Evolutionary conservation across 345 rosid genomes (phyloP), one percentile per base, ranked within the genome.

Genomic region (Carallia pectinifolia): DNA sequence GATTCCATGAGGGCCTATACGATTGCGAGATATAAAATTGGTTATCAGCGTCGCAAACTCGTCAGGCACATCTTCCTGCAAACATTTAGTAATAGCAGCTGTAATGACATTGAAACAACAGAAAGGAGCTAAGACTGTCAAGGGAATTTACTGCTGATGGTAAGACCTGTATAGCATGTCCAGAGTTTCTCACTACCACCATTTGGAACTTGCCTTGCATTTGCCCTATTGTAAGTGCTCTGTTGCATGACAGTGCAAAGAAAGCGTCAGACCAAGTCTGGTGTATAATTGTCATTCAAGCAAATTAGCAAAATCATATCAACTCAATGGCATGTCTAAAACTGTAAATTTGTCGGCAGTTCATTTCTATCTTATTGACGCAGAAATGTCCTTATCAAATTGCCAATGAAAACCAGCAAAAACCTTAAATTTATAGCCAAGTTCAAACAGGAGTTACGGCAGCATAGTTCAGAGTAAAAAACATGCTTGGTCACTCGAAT

Each of bases 171-270:
- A 94, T 94, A 60, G 97, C 97, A 86, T 94, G 98, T 55, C 97
- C 97, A 0, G 98, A 88, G 81, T 94, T 92, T 76, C 93, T 90
- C 44, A 94, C 90, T 37, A 91, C 93, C 29, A 92, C 89, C 97
- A 94, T 90, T 80, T 94, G 98, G 78, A 94, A 94, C 79, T 94
- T 91, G 71, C 98, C 98, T 91, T 91, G 97, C 98, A 94, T 94
- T 83, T 94, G 97, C 61, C 96, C 97, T 67, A 94, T 94, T 71
- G 98, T 91, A 62, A 91, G 97, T 40, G 89, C 64, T 80, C 98
- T 94, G 83, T 73, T 31, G 65, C 72, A 67, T 60, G 70, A 66
- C 16, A 63, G 50, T 6, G 30, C 54, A 67, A 54, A 58, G 15
- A 59, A 64, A 47, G n/a, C 53, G 68, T 64, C 62, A 44, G 38